Conservation (phyloP, 2,329 filamentous ascomycete species). For the Curvularia lunata region DNA sequence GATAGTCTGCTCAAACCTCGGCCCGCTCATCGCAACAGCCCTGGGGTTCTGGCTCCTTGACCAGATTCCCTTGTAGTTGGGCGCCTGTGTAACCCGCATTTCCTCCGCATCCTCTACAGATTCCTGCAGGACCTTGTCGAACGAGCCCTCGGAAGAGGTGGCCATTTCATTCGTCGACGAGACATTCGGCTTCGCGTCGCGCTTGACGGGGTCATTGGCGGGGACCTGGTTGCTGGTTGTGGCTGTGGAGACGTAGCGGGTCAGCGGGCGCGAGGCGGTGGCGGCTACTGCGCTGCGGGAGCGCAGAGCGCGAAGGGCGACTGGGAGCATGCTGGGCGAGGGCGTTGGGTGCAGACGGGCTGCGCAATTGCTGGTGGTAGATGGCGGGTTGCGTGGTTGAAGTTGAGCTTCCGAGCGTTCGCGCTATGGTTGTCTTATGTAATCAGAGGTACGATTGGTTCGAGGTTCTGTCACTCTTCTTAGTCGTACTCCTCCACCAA, state of each 20-base stretch:
- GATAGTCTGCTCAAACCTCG: constrained; percentile 96
- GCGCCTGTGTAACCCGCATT: constrained; percentile 74
- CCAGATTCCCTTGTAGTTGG: constrained; percentile 84
- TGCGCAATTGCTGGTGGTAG: constrained; percentile 24
- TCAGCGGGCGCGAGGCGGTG: constrained; percentile 32
- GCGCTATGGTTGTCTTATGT: constrained; percentile 20
- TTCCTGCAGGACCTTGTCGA: constrained; percentile 63
- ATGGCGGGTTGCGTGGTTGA: constrained; percentile 11
- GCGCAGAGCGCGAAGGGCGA: constrained; percentile 38
- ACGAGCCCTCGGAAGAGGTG: constrained; percentile 56
- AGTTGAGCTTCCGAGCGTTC: constrained; percentile 22
- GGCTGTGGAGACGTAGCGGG: constrained; percentile 30
- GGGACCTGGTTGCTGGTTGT: constrained; percentile 65
- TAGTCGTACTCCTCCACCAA: not conserved
- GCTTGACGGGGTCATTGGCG: constrained; percentile 67
- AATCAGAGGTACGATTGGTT: constrained; percentile 15
- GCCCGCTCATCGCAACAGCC: constrained; percentile 85
- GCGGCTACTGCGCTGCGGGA: constrained; percentile 32
- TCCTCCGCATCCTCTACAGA: constrained; percentile 60
- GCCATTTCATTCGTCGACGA: constrained; percentile 67
- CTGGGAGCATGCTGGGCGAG: constrained; percentile 33
- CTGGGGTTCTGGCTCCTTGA: constrained; percentile 83
- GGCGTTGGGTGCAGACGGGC: constrained; percentile 22
- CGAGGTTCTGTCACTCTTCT: not conserved
- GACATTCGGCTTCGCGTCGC: constrained; percentile 58